phyloP scores from a whole-genome alignment of 352 stramenopile species.

The Chloridella minuta region DNA sequence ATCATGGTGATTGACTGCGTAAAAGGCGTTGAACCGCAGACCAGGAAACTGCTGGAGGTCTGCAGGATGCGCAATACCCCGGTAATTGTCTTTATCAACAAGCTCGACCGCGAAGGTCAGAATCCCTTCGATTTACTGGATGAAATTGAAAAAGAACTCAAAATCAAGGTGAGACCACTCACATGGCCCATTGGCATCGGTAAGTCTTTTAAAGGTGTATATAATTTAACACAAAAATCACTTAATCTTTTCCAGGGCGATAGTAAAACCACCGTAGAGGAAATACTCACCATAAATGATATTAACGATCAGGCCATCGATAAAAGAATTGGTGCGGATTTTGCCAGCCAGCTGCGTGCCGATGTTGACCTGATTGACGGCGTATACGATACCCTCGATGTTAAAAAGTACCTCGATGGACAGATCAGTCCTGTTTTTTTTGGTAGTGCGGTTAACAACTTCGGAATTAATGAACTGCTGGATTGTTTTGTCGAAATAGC shows the following conservation, averaged over 20 bases:
- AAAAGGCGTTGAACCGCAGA: constrained; percentile 45
- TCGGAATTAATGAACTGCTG: constrained; percentile 20
- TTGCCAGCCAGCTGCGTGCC: not conserved
- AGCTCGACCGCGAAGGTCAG: constrained; percentile 39
- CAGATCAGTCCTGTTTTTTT: not conserved
- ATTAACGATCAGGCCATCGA: constrained; percentile 20
- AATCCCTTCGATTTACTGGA: constrained; percentile 43
- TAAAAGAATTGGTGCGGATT: constrained; percentile 17
- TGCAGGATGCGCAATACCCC: constrained; percentile 31
- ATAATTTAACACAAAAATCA: constrained; percentile 26
- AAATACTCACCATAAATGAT: constrained; percentile 18
- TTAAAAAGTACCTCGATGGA: not conserved
- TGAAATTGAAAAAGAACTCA: constrained; percentile 43
- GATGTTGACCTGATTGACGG: not conserved
- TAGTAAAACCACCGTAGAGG: constrained; percentile 21
- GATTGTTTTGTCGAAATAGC: constrained; percentile 38
- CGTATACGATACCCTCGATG: not conserved
- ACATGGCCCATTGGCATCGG: constrained; percentile 46
- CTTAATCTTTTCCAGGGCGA: constrained; percentile 24
- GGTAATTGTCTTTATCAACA: constrained; percentile 48
- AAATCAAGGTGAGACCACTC: constrained; percentile 33
- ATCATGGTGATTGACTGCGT: constrained; percentile 44
- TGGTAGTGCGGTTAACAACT: not conserved
- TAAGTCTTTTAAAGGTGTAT: constrained; percentile 38
- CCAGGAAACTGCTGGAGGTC: constrained; percentile 43